Conservation (phyloP, 2,329 filamentous ascomycete species). For the Pestalotiopsis sp. region DNA sequence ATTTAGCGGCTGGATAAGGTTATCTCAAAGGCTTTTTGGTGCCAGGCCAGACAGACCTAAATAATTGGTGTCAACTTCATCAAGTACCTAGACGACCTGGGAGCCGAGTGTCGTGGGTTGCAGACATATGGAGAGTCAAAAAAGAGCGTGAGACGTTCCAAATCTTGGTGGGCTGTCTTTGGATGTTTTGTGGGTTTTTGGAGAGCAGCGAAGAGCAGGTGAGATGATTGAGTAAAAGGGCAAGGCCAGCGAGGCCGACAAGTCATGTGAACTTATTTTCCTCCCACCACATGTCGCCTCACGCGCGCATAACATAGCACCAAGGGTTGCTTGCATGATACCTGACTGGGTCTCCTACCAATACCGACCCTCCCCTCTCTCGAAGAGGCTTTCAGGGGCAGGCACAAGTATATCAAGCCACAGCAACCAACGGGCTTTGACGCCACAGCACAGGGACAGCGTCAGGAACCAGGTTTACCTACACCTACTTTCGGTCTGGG, state of each 20-base stretch:
- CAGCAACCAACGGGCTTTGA: not conserved
- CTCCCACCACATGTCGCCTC: not conserved
- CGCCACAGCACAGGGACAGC: not conserved
- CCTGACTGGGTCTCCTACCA: not conserved
- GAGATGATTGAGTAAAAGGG: not conserved
- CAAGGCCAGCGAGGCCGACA: not conserved
- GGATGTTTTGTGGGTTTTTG: not conserved
- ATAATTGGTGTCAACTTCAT: not conserved
- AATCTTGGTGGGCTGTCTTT: not conserved
- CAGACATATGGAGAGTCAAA: not conserved
- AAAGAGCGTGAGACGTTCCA: not conserved
- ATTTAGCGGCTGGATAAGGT: not conserved
- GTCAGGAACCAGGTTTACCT: not conserved
- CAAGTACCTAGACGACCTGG: not conserved
- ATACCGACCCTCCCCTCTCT: not conserved
- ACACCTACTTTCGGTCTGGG: not conserved
- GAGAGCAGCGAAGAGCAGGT: not conserved
- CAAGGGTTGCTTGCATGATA: not conserved
- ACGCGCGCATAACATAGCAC: not conserved
- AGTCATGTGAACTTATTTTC: not conserved
- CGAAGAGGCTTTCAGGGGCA: not conserved
- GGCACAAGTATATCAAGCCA: not conserved
- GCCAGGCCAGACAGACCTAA: not conserved
- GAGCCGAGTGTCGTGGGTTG: not conserved
- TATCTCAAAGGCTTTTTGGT: not conserved